phyloP scores from a whole-genome alignment of 1,284 basidiomycete genomes.

The Heterobasidion annosum region DNA sequence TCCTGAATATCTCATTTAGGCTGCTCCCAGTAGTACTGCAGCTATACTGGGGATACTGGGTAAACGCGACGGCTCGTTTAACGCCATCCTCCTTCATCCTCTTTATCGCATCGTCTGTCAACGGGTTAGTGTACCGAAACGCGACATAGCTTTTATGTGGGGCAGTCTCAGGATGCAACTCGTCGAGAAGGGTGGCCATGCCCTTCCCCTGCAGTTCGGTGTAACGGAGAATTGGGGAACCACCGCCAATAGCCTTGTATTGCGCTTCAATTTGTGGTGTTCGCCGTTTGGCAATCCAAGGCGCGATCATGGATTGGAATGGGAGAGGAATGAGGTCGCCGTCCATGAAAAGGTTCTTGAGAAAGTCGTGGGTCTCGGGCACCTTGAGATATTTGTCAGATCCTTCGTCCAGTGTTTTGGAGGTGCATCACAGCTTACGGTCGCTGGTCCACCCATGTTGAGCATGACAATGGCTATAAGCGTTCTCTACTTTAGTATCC shows the following conservation, averaged over 20 bases:
- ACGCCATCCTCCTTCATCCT: slow-evolving; percentile 92
- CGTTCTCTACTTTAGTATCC: neutral
- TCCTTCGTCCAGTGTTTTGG: neutral
- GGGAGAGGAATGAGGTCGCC: slow-evolving; percentile 95
- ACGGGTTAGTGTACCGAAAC: slow-evolving; percentile 87
- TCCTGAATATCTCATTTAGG: slow-evolving; percentile 85
- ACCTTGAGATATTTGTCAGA: slow-evolving; percentile 36
- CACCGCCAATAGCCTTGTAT: slow-evolving; percentile 92
- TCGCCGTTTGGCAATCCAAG: slow-evolving; percentile 84
- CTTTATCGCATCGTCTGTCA: slow-evolving; percentile 78
- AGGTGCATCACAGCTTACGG: slow-evolving; percentile 39
- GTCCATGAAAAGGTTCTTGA: slow-evolving; percentile 92
- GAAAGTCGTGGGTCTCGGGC: slow-evolving; percentile 81
- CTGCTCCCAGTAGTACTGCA: slow-evolving; percentile 98
- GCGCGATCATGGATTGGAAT: slow-evolving; percentile 83
- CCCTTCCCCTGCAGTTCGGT: slow-evolving; percentile 83
- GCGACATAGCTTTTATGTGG: slow-evolving; percentile 96
- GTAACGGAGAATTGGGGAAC: slow-evolving; percentile 95
- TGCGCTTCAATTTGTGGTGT: slow-evolving; percentile 94
- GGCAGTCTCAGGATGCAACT: slow-evolving; percentile 85
- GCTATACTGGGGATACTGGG: slow-evolving; percentile 98
- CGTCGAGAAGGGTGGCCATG: slow-evolving; percentile 90
- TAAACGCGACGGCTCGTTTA: slow-evolving; percentile 89
- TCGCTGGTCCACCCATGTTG: slow-evolving; percentile 98
- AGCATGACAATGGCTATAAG: slow-evolving; percentile 83